Percentiles rank a stretch among this genome's conserved stretches.
phyloP scores from a whole-genome alignment of 23 red algal genomes.

The Gracilariopsis chorda region DNA sequence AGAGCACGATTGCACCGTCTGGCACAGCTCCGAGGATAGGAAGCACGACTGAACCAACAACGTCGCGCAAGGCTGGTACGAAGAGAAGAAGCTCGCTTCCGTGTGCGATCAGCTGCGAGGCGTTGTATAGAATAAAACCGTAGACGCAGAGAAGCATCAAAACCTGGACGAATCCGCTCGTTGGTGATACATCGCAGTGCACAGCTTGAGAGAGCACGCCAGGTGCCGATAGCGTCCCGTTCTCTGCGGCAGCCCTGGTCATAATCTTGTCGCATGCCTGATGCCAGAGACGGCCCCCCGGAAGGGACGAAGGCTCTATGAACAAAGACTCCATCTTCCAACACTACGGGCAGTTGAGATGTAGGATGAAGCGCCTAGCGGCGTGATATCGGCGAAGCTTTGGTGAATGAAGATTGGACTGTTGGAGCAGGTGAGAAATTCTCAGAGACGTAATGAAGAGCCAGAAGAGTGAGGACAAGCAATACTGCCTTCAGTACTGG shows the following conservation, averaged over 20 bases:
- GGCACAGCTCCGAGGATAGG: slow-evolving; percentile 80
- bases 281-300: slow-evolving; percentile 53
- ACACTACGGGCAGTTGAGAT: no score
- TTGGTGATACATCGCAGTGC: slow-evolving; percentile 40
- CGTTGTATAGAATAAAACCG: slow-evolving; percentile 63
- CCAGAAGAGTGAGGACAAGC: no score
- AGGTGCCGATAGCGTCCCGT: neutral
- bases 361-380: no score
- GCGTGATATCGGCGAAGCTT: no score
- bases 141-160: slow-evolving; percentile 62
- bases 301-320: slow-evolving; percentile 64
- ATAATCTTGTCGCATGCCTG: neutral
- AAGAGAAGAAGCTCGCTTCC: slow-evolving; percentile 71
- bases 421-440: no score
- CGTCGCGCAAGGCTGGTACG: slow-evolving; percentile 51
- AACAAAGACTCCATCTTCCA: slow-evolving; percentile 69
- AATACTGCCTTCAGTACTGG: no score
- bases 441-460: no score
- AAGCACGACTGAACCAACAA: slow-evolving; percentile 82
- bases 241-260: neutral
- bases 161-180: slow-evolving; percentile 58
- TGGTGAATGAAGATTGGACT: no score
- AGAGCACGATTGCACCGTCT: slow-evolving; percentile 76
- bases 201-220: slow-evolving; percentile 4
- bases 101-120: slow-evolving; percentile 66